Base-by-base conservation (phyloP, 306 rosid genomes). In the Myrica gale region DNA sequence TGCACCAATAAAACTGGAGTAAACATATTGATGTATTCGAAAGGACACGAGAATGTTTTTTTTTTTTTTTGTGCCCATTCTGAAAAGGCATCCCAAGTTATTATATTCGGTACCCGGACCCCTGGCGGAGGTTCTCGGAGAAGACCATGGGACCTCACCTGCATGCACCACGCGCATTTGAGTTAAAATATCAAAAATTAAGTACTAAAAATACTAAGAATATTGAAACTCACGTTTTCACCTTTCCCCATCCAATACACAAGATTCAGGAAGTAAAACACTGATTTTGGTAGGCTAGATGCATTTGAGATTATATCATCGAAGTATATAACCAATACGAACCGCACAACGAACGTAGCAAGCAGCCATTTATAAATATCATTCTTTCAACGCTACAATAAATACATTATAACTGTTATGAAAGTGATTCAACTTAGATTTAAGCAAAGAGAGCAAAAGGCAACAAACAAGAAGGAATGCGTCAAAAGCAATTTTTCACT, bases 301-400 rank as follows among this genome's bases (percentile, higher is more conserved):
- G 88, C 93, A 84, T 91, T 90, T 20, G 96, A 97, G 68, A 91
- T 81, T 75, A 94, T 85, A 84, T 94, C 91, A 75, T 91, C 95
- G 3, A 94, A 87, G 90, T 94, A 94, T 74, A 94, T 77, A 67
- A 97, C 96, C 82, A 94, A 85, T 77, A 90, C 17, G 32, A 89
- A 84, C 98, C 98, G 91, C 78, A 91, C 68, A 69, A 88, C 26
- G 84, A 91, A 94, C 61, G 96, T 91, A 39, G 74, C 89, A 76
- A 84, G 32, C 68, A 89, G 87, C 97, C 96, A 90, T 56, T 3
- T 48, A 83, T 87, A 94, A 73, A 89, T 86, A 68, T 74, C 95
- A 82, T 85, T 86, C 98, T 94, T 90, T 19, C 70, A 75, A 80
- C 43, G 78, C 58, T 82, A 87, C 52, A 77, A 77, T 71, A 68